phyloP scores from a whole-genome alignment of 2,329 filamentous ascomycete genomes.

The Lachnellula suecica region DNA sequence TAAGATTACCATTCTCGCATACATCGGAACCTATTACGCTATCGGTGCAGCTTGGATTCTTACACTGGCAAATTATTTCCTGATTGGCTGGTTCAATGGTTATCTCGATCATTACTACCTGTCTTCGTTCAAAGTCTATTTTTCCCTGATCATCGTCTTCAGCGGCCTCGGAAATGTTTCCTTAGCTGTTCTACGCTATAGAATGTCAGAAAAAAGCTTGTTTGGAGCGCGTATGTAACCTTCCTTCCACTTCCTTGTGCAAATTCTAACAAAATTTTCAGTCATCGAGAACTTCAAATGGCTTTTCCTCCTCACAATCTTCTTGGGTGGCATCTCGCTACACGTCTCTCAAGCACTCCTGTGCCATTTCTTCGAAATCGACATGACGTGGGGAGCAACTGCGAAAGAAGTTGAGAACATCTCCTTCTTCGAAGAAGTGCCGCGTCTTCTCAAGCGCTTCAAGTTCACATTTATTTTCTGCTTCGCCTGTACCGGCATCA shows the following conservation, averaged over 20 bases:
- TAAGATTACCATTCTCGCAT: conserved; percentile 70
- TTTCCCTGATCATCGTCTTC: conserved; percentile 66
- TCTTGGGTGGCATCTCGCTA: conserved; percentile 78
- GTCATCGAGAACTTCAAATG: conserved; percentile 67
- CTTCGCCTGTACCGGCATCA: conserved; percentile 42
- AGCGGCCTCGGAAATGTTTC: conserved; percentile 46
- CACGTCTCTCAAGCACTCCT: conserved; percentile 78
- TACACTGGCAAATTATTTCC: conserved; percentile 67
- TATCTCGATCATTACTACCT: conserved; percentile 65
- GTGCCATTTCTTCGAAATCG: conserved; percentile 77
- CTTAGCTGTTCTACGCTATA: conserved; percentile 61
- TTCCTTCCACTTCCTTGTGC: conserved; percentile 39
- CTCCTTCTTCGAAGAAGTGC: conserved; percentile 23
- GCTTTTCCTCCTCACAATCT: conserved; percentile 70
- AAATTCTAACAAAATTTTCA: conserved; percentile 25
- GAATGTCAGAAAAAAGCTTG: conserved; percentile 53
- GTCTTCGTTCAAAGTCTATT: conserved; percentile 63
- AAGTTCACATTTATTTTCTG: conserved; percentile 53
- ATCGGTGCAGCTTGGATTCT: conserved; percentile 66
- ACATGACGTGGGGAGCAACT: conserved; percentile 83
- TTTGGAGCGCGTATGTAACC: conserved; percentile 32
- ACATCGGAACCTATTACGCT: conserved; percentile 62
- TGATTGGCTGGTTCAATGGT: conserved; percentile 69
- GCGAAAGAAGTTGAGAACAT: conserved; percentile 68
- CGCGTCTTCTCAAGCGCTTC: conserved; percentile 54